A percentile compares a stretch with the other conserved stretches of the same genome.
phyloP scores from a whole-genome alignment of 23 red algal genomes.

The Gracilaria domingensis region DNA sequence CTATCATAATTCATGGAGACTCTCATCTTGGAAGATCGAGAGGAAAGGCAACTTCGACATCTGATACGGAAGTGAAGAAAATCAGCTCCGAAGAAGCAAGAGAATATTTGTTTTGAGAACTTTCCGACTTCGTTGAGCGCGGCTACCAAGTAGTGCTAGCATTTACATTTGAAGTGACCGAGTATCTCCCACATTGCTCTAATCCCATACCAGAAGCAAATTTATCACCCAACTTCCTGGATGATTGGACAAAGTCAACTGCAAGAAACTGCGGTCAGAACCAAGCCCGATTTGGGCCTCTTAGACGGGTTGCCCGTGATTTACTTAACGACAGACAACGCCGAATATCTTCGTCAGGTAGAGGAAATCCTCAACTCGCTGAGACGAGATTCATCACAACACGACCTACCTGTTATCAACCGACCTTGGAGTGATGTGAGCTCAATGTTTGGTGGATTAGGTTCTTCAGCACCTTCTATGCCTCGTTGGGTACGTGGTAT shows the following conservation, averaged over 20 bases:
- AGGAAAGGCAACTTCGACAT: not conserved
- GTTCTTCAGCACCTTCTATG: not conserved
- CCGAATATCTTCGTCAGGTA: not conserved
- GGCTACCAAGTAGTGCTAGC: constrained; percentile 18
- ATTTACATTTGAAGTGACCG: constrained; percentile 51
- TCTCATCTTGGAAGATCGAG: constrained; percentile 18
- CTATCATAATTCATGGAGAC: constrained; percentile 35
- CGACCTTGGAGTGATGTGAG: not conserved
- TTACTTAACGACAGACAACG: constrained; percentile 44
- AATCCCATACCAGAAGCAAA: constrained; percentile 28
- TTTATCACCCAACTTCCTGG: not conserved
- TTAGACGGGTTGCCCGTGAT: constrained; percentile 60
- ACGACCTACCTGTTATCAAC: constrained; percentile 54
- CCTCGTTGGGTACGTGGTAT: constrained; percentile 27
- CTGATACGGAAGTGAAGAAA: constrained; percentile 18
- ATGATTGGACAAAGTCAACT: constrained; percentile 23
- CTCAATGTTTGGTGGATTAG: constrained; percentile 57
- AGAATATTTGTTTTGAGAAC: constrained; percentile 53
- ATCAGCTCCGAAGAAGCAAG: constrained; percentile 34
- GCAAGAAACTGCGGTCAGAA: constrained; percentile 46
- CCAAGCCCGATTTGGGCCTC: constrained; percentile 52
- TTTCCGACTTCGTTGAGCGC: constrained; percentile 25
- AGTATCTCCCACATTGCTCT: constrained; percentile 37
- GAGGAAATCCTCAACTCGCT: not conserved
- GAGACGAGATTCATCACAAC: constrained; percentile 3